Conservation (phyloP, 164 flowering plant species). For the Annona cherimola region DNA sequence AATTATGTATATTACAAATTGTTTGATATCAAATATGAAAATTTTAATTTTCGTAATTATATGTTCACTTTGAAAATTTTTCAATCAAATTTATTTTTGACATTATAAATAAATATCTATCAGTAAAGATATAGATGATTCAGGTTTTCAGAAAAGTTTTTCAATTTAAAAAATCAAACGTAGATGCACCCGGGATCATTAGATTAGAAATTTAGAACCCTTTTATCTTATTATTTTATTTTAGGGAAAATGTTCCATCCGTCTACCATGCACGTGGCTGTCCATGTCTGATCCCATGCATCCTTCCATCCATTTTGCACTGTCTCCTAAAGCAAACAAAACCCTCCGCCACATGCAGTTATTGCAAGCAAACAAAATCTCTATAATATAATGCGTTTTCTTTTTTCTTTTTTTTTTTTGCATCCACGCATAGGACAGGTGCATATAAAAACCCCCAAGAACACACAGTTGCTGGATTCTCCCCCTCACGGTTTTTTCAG, state of each 20-base stretch:
- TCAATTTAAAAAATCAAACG: too few relatives aligned
- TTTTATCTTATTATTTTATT: too few relatives aligned
- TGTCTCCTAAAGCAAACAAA: constrained; percentile 3
- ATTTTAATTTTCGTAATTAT: too few relatives aligned
- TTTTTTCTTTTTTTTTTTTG: too few relatives aligned
- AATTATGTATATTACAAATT: too few relatives aligned
- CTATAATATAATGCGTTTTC: background rate
- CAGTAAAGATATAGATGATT: background rate
- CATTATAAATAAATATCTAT: too few relatives aligned
- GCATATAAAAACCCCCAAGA: too few relatives aligned
- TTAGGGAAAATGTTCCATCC: constrained; percentile 17
- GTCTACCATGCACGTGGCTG: constrained; percentile 53
- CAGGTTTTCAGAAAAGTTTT: too few relatives aligned
- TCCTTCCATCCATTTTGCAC: constrained; percentile 10
- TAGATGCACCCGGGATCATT: background rate
- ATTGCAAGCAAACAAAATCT: constrained; percentile 2
- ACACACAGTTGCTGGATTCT: background rate
- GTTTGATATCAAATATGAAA: too few relatives aligned
- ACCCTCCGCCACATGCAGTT: background rate
- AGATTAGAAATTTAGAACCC: background rate
- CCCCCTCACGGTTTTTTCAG: background rate
- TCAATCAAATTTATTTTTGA: background rate
- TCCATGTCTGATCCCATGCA: constrained; percentile 30
- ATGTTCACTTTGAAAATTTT: too few relatives aligned
- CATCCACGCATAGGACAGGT: background rate